These are phyloP conservation scores for Pythium volutum DNA, from an alignment of 352 stramenopile species.

Conservation along the genomic window DNA sequence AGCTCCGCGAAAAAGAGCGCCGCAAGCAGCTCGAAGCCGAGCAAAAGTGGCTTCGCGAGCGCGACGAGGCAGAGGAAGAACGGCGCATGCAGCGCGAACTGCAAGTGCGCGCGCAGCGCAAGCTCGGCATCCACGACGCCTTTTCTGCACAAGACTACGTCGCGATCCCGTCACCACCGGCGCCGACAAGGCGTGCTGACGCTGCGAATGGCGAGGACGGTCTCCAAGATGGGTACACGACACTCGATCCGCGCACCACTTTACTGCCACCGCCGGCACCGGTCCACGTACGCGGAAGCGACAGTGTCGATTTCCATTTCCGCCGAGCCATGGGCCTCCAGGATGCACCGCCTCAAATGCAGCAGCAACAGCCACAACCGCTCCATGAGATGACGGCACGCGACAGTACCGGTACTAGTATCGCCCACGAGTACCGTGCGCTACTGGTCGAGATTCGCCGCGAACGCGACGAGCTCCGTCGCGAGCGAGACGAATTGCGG, in stretches of 20 bases:
- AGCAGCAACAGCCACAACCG: conserved; percentile 8
- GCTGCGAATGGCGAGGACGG: background rate
- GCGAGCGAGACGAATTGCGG: conserved; percentile 63
- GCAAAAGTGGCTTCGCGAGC: conserved; percentile 35
- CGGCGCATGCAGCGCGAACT: conserved; percentile 47
- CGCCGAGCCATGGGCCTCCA: conserved; percentile 17
- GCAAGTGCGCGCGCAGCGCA: conserved; percentile 59
- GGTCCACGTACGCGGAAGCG: background rate
- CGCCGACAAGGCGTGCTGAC: background rate
- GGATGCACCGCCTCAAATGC: conserved; percentile 2
- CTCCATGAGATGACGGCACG: conserved; percentile 5
- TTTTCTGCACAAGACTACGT: conserved; percentile 21
- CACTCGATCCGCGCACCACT: too few relatives aligned
- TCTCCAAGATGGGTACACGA: background rate
- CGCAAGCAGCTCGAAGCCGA: conserved; percentile 43
- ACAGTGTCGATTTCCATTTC: conserved; percentile 19
- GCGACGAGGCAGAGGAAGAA: conserved; percentile 45
- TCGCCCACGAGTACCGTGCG: conserved; percentile 64
- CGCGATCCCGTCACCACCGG: conserved; percentile 16
- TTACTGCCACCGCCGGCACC: conserved; percentile 31
- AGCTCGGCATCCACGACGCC: conserved; percentile 19
- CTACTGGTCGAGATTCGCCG: conserved; percentile 65
- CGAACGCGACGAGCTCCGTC: conserved; percentile 68
- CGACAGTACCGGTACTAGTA: too few relatives aligned
- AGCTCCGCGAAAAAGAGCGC: conserved; percentile 68